These are phyloP conservation scores for Pseudotsuga menziesii DNA, from an alignment of 75 land plant species.

Conservation along the genomic window DNA sequence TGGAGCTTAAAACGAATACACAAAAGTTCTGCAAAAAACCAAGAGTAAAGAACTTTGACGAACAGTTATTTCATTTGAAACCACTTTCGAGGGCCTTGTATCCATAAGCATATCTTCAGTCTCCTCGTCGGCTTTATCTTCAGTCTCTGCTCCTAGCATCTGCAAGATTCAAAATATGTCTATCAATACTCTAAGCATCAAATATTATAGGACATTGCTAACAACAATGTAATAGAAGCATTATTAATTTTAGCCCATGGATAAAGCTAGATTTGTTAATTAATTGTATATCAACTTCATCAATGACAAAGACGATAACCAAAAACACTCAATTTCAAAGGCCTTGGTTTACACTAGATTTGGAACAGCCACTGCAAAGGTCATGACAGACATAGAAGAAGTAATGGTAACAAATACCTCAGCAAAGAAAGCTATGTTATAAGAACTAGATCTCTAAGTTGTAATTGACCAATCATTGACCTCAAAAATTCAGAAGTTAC, in stretches of 20 bases:
- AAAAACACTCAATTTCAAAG: neutral
- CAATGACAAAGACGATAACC: neutral
- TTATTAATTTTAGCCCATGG: neutral
- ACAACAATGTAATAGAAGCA: neutral
- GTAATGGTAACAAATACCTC: too few relatives aligned
- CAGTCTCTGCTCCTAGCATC: constrained; percentile 36
- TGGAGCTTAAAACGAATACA: too few relatives aligned
- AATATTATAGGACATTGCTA: neutral
- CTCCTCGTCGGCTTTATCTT: constrained; percentile 61
- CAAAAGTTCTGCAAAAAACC: neutral
- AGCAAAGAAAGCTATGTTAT: too few relatives aligned
- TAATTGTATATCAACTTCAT: neutral
- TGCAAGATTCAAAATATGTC: constrained; percentile 4
- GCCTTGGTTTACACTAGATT: too few relatives aligned
- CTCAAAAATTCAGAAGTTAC: too few relatives aligned
- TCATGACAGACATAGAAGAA: too few relatives aligned
- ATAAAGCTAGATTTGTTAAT: neutral
- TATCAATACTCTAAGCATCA: neutral
- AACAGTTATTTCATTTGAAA: constrained; percentile 74
- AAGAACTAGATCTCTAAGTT: too few relatives aligned
- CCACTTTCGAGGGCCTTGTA: constrained; percentile 83
- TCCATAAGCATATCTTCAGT: constrained; percentile 67
- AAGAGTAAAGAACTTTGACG: constrained; percentile 14
- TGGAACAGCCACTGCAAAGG: too few relatives aligned
- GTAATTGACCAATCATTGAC: too few relatives aligned